Evolutionary conservation across 78 protist genomes (phyloP), one percentile per base, ranked within the genome.

Genomic region (Pigoraptor vietnamica): DNA sequence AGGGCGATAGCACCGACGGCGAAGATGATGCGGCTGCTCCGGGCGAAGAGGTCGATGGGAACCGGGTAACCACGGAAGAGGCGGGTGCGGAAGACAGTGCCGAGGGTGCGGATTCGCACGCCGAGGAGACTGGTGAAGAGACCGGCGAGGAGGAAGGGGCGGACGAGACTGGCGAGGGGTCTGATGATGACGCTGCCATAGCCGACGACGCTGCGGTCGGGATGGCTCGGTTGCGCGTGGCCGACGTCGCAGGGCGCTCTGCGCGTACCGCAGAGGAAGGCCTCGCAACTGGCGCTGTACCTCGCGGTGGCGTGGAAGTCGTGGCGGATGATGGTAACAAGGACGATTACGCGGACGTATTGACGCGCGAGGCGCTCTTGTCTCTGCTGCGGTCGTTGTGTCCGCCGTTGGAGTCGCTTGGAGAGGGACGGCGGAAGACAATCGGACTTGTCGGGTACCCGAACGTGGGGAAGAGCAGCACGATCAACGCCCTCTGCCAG

Each of bases 401-500:
- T 14, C 67, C 67, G 29, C 67, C 67, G 67, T 21, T 21, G 29
- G 67, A 48, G 14, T 48, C 67, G 67, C 67, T 48, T 6, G 67
- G 67, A 6, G 67, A 48, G 67, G 67, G 67, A 48, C 86, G 34
- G 39, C 48, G 9, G 35, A 55, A 9, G 25, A 0, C 35, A 9
- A 48, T 95, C n/a, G 99, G 99, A 24, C 48, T 98, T n/a, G 97
- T 98, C 1, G 99, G 99, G 19, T 99, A 96, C 94, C 99, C 99
- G 0, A 99, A 99, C 92, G 99, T 99, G 36, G 99, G 99, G 56
- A 99, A 99, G 94, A 86, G 95, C 19, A 90, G 96, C 39, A 97
- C 98, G 0, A 96, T 98, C 96, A 99, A 99, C 95, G 99, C 92
- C 0, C 91, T 99, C 39, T 94, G 90, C 89, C 94, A 95, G 33